A percentile compares a stretch with the other conserved stretches of the same genome.
phyloP scores from a whole-genome alignment of 257 asterid species.

The Nicotiana benthamiana region DNA sequence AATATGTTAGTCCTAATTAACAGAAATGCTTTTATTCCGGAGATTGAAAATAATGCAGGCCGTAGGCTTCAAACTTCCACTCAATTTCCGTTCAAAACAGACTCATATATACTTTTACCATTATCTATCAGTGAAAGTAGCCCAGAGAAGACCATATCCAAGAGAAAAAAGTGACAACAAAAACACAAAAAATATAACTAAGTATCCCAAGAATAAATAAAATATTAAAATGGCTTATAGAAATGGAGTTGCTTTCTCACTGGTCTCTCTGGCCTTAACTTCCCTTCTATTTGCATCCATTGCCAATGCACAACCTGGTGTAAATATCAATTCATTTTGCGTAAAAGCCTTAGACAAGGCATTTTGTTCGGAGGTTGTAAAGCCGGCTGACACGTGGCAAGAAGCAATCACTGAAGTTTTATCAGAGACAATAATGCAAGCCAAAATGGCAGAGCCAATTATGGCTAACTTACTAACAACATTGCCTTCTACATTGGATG shows the following conservation, averaged over 20 bases:
- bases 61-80: background rate
- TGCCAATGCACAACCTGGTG: background rate
- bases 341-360: background rate
- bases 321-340: background rate
- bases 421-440: background rate
- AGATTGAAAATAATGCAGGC: background rate
- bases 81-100: background rate
- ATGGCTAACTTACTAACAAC: background rate
- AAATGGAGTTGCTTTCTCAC: background rate
- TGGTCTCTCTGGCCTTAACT: conserved; percentile 8
- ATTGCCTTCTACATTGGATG: background rate
- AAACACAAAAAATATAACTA: too few species aligned
- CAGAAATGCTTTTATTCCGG: background rate
- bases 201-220: background rate
- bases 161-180: background rate
- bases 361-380: background rate
- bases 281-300: background rate
- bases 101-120: background rate
- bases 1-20: background rate
- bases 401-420: background rate
- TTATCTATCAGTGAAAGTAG: background rate
- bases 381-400: background rate
- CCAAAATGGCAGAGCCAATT: background rate
- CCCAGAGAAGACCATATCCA: background rate
- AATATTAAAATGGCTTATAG: background rate